Conservation (phyloP, 345 rosid genomes). For the Eucalyptus virginea region DNA sequence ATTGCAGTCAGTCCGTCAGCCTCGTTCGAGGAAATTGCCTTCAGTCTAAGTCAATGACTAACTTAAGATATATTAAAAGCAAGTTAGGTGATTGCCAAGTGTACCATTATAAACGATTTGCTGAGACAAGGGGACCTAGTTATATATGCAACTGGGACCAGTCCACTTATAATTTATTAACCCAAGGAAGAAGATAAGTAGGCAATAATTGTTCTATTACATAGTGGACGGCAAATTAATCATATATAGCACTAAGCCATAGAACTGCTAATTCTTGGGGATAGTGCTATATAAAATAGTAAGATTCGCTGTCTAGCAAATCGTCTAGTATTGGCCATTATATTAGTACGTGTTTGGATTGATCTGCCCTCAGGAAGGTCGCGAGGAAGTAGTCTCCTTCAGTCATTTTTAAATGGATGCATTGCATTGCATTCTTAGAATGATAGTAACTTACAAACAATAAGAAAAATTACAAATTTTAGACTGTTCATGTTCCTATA, state of each 20-base stretch:
- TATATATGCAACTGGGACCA: background rate
- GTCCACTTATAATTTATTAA: background rate
- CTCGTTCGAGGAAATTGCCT: background rate
- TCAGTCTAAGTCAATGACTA: background rate
- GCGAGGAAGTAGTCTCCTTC: background rate
- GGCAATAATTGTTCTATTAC: background rate
- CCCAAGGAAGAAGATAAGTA: background rate
- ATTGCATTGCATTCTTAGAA: background rate
- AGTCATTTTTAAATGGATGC: background rate
- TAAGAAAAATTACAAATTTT: background rate
- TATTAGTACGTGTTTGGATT: background rate
- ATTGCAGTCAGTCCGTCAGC: rapidly evolving
- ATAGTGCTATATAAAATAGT: background rate
- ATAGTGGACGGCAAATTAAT: background rate
- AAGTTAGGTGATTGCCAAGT: background rate
- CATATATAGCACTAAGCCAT: background rate
- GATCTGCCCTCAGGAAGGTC: background rate
- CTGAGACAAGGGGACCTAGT: background rate
- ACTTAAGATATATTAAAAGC: background rate
- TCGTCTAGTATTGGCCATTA: background rate
- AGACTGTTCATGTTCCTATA: background rate
- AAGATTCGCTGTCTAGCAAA: background rate
- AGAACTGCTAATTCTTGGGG: background rate
- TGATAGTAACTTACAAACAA: background rate
- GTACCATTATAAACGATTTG: background rate